phyloP scores from a whole-genome alignment of 345 rosid species.

The Zanthoxylum bungeanum region DNA sequence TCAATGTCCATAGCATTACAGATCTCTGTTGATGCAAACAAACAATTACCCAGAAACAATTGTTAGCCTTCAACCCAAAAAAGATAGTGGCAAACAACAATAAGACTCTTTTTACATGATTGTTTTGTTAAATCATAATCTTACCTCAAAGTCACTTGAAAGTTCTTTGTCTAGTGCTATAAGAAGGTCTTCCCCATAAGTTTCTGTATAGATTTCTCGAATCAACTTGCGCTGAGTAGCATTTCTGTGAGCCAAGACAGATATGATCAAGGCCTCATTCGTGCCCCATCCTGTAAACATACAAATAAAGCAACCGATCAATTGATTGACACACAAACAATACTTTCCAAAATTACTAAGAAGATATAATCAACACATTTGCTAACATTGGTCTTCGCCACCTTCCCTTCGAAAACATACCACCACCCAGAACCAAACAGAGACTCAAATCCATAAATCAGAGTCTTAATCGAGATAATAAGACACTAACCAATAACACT shows the following conservation, averaged over 20 bases:
- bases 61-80: background rate
- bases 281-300: slow-evolving; percentile 86
- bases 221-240: slow-evolving; percentile 67
- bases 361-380: background rate
- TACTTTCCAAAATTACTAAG: background rate
- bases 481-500: too few relatives aligned
- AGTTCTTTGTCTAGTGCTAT: slow-evolving; percentile 70
- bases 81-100: background rate
- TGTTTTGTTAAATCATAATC: slow-evolving; percentile 3
- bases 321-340: background rate
- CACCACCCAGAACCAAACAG: background rate
- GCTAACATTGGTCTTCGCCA: background rate
- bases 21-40: slow-evolving; percentile 41
- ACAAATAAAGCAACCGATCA: background rate
- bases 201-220: slow-evolving; percentile 51
- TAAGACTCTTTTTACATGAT: background rate
- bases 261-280: slow-evolving; percentile 66
- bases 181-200: slow-evolving; percentile 76
- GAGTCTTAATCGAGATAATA: too few relatives aligned
- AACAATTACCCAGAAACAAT: slow-evolving; percentile 7
- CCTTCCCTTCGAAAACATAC: background rate
- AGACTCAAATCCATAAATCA: background rate
- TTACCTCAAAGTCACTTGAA: slow-evolving; percentile 86
- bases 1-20: slow-evolving; percentile 68
- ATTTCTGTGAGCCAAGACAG: slow-evolving; percentile 78